phyloP scores from a whole-genome alignment of 2,329 filamentous ascomycete species.

The Beauveria caledonica region DNA sequence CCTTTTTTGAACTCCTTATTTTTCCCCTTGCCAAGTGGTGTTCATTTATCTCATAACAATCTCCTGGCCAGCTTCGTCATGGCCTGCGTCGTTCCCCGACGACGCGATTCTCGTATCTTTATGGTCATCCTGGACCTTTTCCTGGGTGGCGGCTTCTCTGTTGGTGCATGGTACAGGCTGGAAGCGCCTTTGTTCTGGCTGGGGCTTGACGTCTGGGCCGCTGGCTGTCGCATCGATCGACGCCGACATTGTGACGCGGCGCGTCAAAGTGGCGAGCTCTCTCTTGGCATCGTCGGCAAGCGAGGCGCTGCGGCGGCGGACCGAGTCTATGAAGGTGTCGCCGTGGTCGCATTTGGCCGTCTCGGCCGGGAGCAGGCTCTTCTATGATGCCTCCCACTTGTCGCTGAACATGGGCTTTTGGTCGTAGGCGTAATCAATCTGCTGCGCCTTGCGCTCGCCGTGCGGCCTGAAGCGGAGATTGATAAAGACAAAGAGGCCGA shows the following conservation, averaged over 20 bases:
- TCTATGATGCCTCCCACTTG: conserved; percentile 16
- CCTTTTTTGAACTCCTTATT: not conserved
- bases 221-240: conserved; percentile 8
- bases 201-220: not conserved
- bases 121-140: not conserved
- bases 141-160: not conserved
- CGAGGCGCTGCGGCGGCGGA: conserved; percentile 21
- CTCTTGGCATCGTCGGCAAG: conserved; percentile 19
- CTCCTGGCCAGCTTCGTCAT: conserved; percentile 5
- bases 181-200: not conserved
- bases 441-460: not conserved
- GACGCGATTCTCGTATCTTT: not conserved
- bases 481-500: conserved; percentile 25
- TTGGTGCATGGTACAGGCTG: not conserved
- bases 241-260: conserved; percentile 14
- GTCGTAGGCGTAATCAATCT: conserved; percentile 15
- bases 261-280: conserved; percentile 18
- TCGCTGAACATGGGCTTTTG: conserved; percentile 16
- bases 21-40: not conserved
- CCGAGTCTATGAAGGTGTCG: conserved; percentile 17
- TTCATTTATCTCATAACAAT: conserved; percentile 8
- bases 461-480: conserved; percentile 18
- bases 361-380: not conserved
- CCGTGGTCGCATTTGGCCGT: conserved; percentile 11
- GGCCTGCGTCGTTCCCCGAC: not conserved